These are phyloP conservation scores for Biscutella laevigata DNA, from an alignment of 441 rosid genomes.

Conservation along the genomic window DNA sequence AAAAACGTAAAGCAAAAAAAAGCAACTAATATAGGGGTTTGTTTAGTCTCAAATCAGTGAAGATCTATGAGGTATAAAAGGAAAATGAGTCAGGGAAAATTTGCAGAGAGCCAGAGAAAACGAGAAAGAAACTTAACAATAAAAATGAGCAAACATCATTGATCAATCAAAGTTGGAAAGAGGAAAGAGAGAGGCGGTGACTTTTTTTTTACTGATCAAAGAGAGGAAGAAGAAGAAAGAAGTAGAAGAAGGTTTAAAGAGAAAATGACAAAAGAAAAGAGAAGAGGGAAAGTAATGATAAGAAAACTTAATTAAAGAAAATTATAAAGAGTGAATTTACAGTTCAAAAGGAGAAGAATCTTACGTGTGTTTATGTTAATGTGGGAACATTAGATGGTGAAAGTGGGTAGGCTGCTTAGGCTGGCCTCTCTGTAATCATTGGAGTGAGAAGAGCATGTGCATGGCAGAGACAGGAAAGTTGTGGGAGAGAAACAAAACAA, in stretches of 20 bases:
- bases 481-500: conserved; percentile 29
- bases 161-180: conserved; percentile 24
- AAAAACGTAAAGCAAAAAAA: conserved; percentile 15
- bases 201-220: conserved; percentile 21
- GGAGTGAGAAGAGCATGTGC: conserved; percentile 33
- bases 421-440: conserved; percentile 31
- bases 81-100: conserved; percentile 17
- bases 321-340: conserved; percentile 18
- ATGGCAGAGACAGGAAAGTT: conserved; percentile 24
- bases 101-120: too few relatives aligned
- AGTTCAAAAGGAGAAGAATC: conserved; percentile 29
- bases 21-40: too few relatives aligned
- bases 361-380: conserved; percentile 21
- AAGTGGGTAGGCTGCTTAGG: conserved; percentile 31
- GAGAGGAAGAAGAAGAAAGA: background rate
- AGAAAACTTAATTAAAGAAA: background rate
- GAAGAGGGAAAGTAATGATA: conserved; percentile 19
- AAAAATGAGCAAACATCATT: conserved; percentile 8
- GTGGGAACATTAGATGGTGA: conserved; percentile 30
- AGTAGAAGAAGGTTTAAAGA: conserved; percentile 6
- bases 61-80: background rate
- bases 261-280: conserved; percentile 16
- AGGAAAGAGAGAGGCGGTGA: conserved; percentile 26
- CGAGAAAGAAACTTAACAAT: background rate
- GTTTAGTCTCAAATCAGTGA: too few relatives aligned